Base-by-base conservation (phyloP, 1,284 basidiomycete species). In the Trichosporon coremiiforme region DNA sequence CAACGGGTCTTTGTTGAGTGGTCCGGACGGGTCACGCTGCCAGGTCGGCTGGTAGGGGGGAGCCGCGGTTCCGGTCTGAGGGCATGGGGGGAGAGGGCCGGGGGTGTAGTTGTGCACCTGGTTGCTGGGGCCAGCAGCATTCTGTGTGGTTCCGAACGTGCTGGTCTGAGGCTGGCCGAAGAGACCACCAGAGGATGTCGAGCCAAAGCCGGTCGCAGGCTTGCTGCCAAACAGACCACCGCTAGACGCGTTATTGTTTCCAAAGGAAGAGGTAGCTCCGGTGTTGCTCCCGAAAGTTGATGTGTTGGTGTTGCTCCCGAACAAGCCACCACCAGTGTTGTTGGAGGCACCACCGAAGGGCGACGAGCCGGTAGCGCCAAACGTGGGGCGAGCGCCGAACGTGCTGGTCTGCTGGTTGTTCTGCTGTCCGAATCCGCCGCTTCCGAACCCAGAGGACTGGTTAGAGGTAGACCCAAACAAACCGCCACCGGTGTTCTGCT, bases 401-500 rank as follows among this genome's bases (percentile, higher is more conserved):
- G 77, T 66, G 62, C 67, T 79, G 41, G 66, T 76, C 60, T 74
- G 67, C 65, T 68, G 62, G 15, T 41, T 36, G 29, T 55, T 20
- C 15, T 67, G 66, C 53, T 75, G 71, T 17, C 38, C 36, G 17
- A 62, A 47, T 55, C 47, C 33, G 20, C 47, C 47, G 47, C 71
- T 45, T 9, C 72, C 70, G 65, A 71, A 71, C 31, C 68, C 69
- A 13, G 69, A 69, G 33, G 71, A 60, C 8, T 62, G 55, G 66
- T 70, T 35, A 60, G 69, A 2, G 10, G 17, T 35, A 80, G 66
- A 41, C 33, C 80, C 74, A 83, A 86, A 73, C 80, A 82, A 73
- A 76, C 84, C 69, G 84, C 86, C 68, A 81, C 86, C 68, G 86
- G 89, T 79, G 68, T 90, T 89, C 76, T 91, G 91, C 57, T 38